These are phyloP conservation scores for Vaccinium myrtillus DNA, from an alignment of 148 eudicot species.

Conservation along the genomic window DNA sequence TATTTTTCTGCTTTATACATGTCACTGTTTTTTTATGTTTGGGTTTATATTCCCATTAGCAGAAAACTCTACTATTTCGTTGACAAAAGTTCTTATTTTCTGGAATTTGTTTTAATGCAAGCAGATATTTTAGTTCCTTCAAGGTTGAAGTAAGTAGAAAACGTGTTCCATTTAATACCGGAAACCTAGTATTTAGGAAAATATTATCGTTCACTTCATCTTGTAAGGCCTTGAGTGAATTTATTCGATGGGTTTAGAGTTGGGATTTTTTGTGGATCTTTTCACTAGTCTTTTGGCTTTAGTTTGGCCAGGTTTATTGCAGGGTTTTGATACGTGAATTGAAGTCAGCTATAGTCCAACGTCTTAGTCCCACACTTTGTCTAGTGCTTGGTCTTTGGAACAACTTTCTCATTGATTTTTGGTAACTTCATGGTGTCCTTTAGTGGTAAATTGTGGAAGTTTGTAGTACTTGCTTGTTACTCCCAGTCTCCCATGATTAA, in stretches of 20 bases:
- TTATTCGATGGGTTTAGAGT: too few species aligned
- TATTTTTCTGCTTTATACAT: not conserved
- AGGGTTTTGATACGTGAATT: not conserved
- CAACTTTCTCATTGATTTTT: conserved; percentile 2
- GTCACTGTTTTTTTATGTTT: not conserved
- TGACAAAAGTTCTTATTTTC: not conserved
- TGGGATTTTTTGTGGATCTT: conserved; percentile 47
- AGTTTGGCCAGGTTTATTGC: not conserved
- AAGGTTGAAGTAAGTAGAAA: not conserved
- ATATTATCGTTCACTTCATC: not conserved
- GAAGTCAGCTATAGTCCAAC: not conserved
- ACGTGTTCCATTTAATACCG: not conserved
- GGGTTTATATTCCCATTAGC: not conserved
- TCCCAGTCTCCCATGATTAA: not conserved
- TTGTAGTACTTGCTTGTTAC: not conserved
- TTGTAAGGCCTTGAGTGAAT: not conserved
- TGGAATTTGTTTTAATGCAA: not conserved
- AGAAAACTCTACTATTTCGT: not conserved
- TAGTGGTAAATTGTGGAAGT: not conserved
- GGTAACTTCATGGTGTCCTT: not conserved
- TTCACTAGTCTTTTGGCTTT: conserved; percentile 71
- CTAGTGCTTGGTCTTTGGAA: conserved; percentile 10
- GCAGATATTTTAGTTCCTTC: conserved; percentile 7
- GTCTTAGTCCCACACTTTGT: not conserved
- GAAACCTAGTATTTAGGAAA: not conserved